A percentile compares a stretch with the other conserved stretches of the same genome.
Evolutionary conservation across 257 asterid genomes (phyloP).

Genomic region (Salvia rosmarinus): DNA sequence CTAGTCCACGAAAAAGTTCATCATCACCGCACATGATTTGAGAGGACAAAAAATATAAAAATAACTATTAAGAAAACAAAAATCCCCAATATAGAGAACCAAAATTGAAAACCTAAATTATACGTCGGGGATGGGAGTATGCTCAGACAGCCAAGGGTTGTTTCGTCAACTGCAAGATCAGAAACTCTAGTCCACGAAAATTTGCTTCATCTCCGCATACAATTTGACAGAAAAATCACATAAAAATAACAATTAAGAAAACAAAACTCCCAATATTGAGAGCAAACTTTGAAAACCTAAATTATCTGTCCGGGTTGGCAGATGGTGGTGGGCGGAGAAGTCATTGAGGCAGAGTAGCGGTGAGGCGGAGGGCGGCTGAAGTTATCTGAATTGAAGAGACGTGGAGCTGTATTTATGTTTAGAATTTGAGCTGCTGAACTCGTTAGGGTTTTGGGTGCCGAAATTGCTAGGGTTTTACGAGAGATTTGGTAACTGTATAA

Average conservation of each 20-base stretch:
- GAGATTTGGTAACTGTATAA: background rate
- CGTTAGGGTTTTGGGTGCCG: constrained; percentile 30
- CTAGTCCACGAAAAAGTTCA: constrained; percentile 57
- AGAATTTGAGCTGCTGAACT: background rate
- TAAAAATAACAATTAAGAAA: background rate
- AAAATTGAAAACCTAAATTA: background rate
- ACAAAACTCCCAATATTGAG: background rate
- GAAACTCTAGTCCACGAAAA: constrained; percentile 72
- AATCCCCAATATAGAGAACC: background rate
- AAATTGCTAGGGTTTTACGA: constrained; percentile 31
- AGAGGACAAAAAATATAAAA: no score
- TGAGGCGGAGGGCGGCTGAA: background rate
- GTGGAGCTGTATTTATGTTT: constrained; percentile 27
- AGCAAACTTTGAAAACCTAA: background rate
- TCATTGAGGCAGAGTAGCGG: background rate
- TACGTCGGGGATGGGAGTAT: background rate
- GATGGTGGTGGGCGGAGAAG: no score
- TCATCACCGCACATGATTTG: constrained; percentile 53
- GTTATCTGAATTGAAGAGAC: background rate
- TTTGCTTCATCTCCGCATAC: constrained; percentile 55
- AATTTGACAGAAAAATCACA: background rate
- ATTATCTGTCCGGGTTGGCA: no score
- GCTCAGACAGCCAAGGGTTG: constrained; percentile 92
- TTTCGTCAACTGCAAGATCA: constrained; percentile 64
- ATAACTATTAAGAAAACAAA: background rate